These are phyloP conservation scores for Ochetophila trinervis DNA, from an alignment of 306 rosid species.

Conservation along the genomic window DNA sequence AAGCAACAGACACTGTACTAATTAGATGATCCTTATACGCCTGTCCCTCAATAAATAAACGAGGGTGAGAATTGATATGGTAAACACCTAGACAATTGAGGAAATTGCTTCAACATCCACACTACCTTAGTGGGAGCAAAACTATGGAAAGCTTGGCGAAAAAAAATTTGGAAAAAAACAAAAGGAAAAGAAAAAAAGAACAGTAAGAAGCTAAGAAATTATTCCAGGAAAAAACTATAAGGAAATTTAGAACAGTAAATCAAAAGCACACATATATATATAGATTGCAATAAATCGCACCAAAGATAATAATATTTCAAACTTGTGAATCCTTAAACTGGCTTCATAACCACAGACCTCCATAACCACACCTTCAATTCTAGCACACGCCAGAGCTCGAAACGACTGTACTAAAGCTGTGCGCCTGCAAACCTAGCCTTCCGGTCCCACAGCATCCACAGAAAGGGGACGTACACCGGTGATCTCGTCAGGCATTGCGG, in stretches of 20 bases:
- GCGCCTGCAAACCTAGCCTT: conserved; percentile 40
- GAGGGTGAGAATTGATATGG: background rate
- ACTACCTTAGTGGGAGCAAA: conserved; percentile 82
- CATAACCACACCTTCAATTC: conserved; percentile 81
- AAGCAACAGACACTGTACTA: conserved; percentile 3
- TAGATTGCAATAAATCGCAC: no score
- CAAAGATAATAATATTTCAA: no score
- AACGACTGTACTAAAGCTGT: conserved; percentile 48
- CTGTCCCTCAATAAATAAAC: background rate
- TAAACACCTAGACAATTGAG: conserved; percentile 8
- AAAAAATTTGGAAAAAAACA: conserved; percentile 64
- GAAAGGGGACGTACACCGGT: conserved; percentile 74
- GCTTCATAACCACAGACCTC: no score
- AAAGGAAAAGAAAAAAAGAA: conserved; percentile 19
- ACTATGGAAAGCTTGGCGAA: conserved; percentile 78
- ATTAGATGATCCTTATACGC: background rate
- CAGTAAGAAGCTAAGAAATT: conserved; percentile 1
- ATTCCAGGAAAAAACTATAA: conserved; percentile 4
- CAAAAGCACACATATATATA: no score
- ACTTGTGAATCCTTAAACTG: no score
- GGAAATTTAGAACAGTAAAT: no score
- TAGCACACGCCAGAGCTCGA: conserved; percentile 56
- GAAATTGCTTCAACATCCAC: conserved; percentile 22
- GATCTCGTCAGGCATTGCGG: conserved; percentile 47
- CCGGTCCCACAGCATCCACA: conserved; percentile 32